Percentiles rank a stretch among this genome's conserved stretches.
Evolutionary conservation across 2,329 filamentous ascomycete species (phyloP).

Genomic region (Emergomyces africanus): DNA sequence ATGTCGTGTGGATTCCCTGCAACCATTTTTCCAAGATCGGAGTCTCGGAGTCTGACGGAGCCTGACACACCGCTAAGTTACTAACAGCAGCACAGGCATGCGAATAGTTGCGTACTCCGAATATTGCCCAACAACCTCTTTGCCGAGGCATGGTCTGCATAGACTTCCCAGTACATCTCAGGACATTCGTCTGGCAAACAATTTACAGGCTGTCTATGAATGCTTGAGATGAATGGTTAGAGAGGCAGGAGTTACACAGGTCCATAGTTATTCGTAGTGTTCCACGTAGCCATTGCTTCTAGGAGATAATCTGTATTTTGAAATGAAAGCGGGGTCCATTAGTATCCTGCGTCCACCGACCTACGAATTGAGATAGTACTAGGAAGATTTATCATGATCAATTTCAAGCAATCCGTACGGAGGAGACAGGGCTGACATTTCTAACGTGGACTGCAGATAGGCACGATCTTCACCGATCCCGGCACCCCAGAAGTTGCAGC

Average conservation of each 20-base stretch:
- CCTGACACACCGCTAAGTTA: background rate
- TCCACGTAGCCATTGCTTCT: background rate
- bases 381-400: background rate
- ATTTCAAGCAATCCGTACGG: background rate
- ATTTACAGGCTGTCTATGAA: background rate
- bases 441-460: background rate
- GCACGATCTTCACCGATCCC: background rate
- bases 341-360: too few relatives aligned
- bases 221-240: too few relatives aligned
- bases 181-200: background rate
- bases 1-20: too few relatives aligned
- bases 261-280: background rate
- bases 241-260: background rate
- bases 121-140: too few relatives aligned
- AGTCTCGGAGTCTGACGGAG: too few relatives aligned
- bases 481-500: background rate
- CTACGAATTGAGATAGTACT: too few relatives aligned
- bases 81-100: background rate
- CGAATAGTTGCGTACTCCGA: background rate
- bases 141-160: too few relatives aligned
- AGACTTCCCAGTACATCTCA: too few relatives aligned
- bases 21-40: background rate
- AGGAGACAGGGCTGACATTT: background rate
- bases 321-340: background rate
- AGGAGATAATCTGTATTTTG: background rate